Evolutionary conservation across 306 rosid genomes (phyloP).

Genomic region (Cajanus cajan): DNA sequence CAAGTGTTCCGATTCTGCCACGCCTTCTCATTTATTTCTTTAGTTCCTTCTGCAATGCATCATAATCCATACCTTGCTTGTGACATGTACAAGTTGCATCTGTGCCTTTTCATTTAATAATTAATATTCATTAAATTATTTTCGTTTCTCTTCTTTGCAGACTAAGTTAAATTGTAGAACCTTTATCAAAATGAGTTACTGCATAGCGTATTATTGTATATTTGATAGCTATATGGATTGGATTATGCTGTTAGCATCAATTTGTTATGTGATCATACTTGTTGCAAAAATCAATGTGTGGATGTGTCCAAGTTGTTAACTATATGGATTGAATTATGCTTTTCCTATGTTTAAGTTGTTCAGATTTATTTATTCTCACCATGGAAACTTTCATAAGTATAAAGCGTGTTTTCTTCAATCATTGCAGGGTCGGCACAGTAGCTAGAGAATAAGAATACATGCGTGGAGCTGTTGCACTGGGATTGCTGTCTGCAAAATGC

Average conservation of each 20-base stretch:
- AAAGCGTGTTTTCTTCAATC: not conserved
- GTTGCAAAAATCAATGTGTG: not conserved
- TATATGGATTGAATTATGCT: not conserved
- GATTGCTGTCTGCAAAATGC: slow-evolving; percentile 34
- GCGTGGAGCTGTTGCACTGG: slow-evolving; percentile 40
- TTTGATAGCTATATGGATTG: not conserved
- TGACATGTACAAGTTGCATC: not conserved
- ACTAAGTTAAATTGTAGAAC: not conserved
- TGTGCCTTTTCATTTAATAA: not conserved
- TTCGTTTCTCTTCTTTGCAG: not conserved
- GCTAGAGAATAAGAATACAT: slow-evolving; percentile 18
- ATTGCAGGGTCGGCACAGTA: not conserved
- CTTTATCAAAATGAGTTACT: not conserved
- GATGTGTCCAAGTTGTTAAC: not conserved
- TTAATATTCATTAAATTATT: not conserved
- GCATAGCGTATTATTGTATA: not conserved
- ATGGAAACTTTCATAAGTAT: not conserved
- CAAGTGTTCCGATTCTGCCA: not conserved
- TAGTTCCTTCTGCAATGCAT: not conserved
- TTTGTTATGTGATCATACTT: not conserved
- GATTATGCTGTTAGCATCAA: not conserved
- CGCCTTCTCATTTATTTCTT: not conserved
- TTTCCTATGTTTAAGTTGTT: not conserved
- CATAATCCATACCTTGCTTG: not conserved
- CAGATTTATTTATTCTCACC: not conserved